A percentile compares a stretch with the other conserved stretches of the same genome.
phyloP scores from a whole-genome alignment of 1,139 yeast species.

The Casaregolazyma lundiana region DNA sequence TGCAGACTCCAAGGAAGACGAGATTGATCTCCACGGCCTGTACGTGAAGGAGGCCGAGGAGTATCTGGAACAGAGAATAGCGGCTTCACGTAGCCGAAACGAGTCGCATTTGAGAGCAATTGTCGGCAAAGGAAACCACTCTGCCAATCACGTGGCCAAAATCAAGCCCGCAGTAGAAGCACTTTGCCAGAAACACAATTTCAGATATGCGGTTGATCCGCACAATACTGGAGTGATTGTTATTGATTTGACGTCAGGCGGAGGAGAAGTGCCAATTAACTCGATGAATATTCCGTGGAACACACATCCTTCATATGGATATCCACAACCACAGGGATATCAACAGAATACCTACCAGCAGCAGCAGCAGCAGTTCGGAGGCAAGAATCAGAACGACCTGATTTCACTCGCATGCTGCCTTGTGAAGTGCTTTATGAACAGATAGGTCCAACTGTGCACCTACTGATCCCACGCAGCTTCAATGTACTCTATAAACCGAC shows the following conservation, averaged over 20 bases:
- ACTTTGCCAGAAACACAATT: constrained; percentile 60
- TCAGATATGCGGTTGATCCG: constrained; percentile 58
- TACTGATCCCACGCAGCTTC: constrained; percentile 41
- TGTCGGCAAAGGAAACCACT: constrained; percentile 93
- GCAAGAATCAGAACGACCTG: neutral
- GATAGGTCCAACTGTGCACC: neutral
- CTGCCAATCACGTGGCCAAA: constrained; percentile 76
- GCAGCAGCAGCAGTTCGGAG: constrained; percentile 25
- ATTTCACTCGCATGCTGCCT: constrained; percentile 2
- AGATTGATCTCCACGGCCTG: constrained; percentile 90
- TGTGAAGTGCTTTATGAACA: constrained; percentile 7
- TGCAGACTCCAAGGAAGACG: constrained; percentile 75
- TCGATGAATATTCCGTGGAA: constrained; percentile 18
- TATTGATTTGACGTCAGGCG: constrained; percentile 53
- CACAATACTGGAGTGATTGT: constrained; percentile 78
- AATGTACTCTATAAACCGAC: constrained; percentile 70
- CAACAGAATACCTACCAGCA: constrained; percentile 14
- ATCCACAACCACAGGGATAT: constrained; percentile 7
- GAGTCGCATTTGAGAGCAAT: constrained; percentile 58
- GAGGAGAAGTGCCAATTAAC: constrained; percentile 27
- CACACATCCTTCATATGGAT: constrained; percentile 9
- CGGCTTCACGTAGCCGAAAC: constrained; percentile 56
- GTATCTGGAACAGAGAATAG: constrained; percentile 66
- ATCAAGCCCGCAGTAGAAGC: constrained; percentile 85
- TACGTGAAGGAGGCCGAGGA: constrained; percentile 84